phyloP scores from a whole-genome alignment of 257 asterid species.

The Cruciata laevipes region DNA sequence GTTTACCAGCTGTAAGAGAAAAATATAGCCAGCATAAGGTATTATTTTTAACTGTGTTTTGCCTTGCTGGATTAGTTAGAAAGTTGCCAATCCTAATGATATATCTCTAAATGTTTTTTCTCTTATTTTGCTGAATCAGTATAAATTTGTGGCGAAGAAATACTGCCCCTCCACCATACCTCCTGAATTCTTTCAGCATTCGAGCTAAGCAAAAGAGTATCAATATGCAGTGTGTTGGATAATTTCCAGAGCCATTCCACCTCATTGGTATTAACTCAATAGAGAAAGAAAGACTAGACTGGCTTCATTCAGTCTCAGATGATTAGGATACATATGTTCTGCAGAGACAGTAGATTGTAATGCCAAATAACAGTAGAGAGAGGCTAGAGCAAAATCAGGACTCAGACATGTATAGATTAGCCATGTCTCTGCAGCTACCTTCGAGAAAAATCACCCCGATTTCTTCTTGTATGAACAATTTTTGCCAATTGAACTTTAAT shows the following conservation, averaged over 20 bases:
- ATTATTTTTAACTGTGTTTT: neutral
- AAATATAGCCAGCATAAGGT: conserved; percentile 97
- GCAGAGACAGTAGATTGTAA: neutral
- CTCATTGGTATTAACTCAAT: neutral
- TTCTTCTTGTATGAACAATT: neutral
- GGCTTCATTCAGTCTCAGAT: conserved; percentile 1
- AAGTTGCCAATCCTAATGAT: neutral
- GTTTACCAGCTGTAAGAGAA: conserved; percentile 77
- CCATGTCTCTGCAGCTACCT: neutral
- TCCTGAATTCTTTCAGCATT: conserved; percentile 55
- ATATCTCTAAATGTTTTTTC: neutral
- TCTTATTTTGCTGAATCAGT: conserved; percentile 38
- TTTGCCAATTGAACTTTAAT: neutral
- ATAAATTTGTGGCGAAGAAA: conserved; percentile 97
- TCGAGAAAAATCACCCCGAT: neutral
- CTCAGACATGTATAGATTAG: conserved; percentile 6
- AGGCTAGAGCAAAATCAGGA: neutral
- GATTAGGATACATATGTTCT: neutral
- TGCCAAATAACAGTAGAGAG: neutral
- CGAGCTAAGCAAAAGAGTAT: conserved; percentile 27
- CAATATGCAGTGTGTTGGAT: neutral
- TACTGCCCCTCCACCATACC: conserved; percentile 76
- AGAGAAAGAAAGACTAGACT: neutral
- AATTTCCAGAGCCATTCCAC: neutral
- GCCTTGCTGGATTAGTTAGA: neutral